These are phyloP conservation scores for Oryza meridionalis DNA, from an alignment of 176 grass and related monocot species.

Conservation along the genomic window DNA sequence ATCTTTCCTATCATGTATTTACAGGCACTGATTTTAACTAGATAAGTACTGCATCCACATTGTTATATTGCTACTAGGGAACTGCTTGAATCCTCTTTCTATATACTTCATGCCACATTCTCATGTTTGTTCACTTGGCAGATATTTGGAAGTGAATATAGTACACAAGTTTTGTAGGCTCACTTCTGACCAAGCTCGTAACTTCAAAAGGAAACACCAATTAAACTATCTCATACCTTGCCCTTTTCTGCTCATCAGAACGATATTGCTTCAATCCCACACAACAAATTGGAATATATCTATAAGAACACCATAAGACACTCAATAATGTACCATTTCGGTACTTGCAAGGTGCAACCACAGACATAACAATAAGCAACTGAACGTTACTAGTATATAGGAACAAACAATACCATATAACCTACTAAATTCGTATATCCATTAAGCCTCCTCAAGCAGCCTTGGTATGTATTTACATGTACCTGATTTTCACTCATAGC, in stretches of 20 bases:
- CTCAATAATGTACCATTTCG: background rate
- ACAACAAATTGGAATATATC: slow-evolving; percentile 12
- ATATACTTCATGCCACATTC: no score
- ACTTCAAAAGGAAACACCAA: background rate
- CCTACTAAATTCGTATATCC: slow-evolving; percentile 24
- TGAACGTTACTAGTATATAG: background rate
- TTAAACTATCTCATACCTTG: background rate
- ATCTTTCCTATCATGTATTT: background rate
- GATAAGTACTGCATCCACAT: background rate
- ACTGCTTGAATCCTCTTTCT: background rate
- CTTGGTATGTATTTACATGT: slow-evolving; percentile 54
- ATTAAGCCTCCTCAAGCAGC: slow-evolving; percentile 22
- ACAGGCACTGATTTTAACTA: background rate
- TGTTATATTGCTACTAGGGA: background rate
- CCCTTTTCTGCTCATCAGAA: slow-evolving; percentile 24
- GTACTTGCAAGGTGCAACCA: background rate
- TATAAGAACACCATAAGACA: background rate
- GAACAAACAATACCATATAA: background rate
- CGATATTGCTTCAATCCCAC: slow-evolving; percentile 4
- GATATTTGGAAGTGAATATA: background rate
- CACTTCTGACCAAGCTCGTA: background rate
- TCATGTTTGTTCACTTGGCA: no score
- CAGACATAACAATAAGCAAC: background rate
- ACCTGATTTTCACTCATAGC: slow-evolving; percentile 32
- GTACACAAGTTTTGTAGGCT: background rate